Evolutionary conservation across 139 green algal species (phyloP), one percentile per base, ranked within the genome.

Genomic region (Coelastrella sp.): DNA sequence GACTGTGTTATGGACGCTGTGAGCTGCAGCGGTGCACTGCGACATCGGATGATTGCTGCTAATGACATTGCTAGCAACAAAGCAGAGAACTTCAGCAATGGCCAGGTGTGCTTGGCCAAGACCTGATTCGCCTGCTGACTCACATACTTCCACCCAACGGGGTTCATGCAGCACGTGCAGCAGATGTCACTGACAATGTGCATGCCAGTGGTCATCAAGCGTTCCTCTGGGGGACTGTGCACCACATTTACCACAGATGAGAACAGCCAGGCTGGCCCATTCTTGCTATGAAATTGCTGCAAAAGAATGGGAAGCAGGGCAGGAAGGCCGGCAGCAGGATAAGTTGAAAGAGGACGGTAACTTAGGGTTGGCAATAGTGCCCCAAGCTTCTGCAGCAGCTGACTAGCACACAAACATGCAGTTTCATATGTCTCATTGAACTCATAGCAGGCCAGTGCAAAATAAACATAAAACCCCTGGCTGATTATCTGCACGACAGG

Each of bases 61-160:
- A 73, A 17, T 17, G 15, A 22, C 65, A 73, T 73, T 17, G 15
- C 15, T 4, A 49, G 35, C 35, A 49, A 49, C 35, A 49, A 49
- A 49, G 35, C 35, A 49, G 35, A 49, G 35, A 1, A 49, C 35
- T 49, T 49, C 35, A 49, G 35, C 35, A 5, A 49, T 49, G 1
- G 35, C 35, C 35, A 49, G 35, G 35, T 49, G 35, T 49, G 35
- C 19, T 49, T 6, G 7, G 24, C 4, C 12, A 14, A 22, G 63
- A 70, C 63, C 4, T 7, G 3, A 6, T 17, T 22, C 12, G 6
- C 63, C 15, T 76, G n/a, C 15, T 27, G 1, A 76, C 68, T 76
- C 82, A 97, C 95, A 78, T 98, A 98, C 92, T 97, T 97, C 97
- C 97, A 99, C 14, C 97, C 97, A 0, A 99, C 89, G 59, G 97